Evolutionary conservation across 106 monocot genomes (phyloP).

Genomic region (Gastrodia elata): DNA sequence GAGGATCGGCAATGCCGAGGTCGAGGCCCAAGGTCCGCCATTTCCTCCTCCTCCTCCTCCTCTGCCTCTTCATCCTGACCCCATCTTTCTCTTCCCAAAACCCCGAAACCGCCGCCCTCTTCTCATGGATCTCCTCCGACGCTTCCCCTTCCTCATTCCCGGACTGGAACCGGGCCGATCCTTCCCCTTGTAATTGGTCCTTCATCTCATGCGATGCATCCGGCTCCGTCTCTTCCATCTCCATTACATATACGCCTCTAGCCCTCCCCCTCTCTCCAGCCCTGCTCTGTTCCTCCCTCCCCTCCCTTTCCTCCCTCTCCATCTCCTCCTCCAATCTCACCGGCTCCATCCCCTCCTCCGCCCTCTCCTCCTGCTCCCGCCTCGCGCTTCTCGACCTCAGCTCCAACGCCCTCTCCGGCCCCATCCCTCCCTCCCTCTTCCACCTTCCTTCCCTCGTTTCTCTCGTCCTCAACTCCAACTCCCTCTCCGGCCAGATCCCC

Average conservation of each 20-base stretch:
- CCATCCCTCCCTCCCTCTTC: conserved; percentile 38
- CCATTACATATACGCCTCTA: conserved; percentile 1
- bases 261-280: conserved; percentile 6
- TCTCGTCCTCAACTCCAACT: conserved; percentile 62
- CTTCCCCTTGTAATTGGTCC: conserved; percentile 68
- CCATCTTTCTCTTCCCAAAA: neutral
- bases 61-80: conserved; percentile 5
- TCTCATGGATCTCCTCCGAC: conserved; percentile 7
- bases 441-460: conserved; percentile 15
- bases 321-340: conserved; percentile 27
- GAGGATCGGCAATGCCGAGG: neutral
- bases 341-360: conserved; percentile 34
- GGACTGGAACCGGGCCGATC: conserved; percentile 43
- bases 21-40: neutral
- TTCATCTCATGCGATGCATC: conserved; percentile 6
- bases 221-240: conserved; percentile 5
- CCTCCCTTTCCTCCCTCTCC: conserved; percentile 9
- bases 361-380: conserved; percentile 20
- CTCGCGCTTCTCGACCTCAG: conserved; percentile 54
- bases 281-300: conserved; percentile 1
- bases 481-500: conserved; percentile 54
- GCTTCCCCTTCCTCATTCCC: neutral
- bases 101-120: conserved; percentile 9
- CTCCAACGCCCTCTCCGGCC: conserved; percentile 48
- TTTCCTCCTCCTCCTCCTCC: conserved; percentile 1